Conservation (phyloP, 495 filamentous ascomycete species). For the Cudoniella acicularis region DNA sequence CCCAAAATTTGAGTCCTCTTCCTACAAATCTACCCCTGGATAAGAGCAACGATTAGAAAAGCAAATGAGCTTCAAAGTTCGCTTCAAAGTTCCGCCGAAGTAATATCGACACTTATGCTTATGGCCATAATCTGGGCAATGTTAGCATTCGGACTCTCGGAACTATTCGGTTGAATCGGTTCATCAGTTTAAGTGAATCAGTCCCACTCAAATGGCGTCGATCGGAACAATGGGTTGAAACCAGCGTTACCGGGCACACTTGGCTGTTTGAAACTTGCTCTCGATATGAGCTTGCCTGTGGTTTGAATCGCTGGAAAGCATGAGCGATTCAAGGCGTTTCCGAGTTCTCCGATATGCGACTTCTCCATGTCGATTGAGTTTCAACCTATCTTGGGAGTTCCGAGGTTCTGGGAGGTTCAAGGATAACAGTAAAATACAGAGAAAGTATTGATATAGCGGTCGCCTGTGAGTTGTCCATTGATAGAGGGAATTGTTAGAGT, state of each 20-base stretch:
- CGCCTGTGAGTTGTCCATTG: too few relatives aligned
- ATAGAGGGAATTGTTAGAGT: too few relatives aligned
- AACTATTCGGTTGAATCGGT: too few relatives aligned
- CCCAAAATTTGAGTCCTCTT: neutral
- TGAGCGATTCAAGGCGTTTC: neutral
- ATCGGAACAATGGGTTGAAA: neutral
- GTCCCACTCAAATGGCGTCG: too few relatives aligned
- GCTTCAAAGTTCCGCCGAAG: neutral
- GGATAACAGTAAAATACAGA: too few relatives aligned
- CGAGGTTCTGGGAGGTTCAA: too few relatives aligned
- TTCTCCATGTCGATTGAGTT: too few relatives aligned
- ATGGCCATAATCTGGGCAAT: neutral
- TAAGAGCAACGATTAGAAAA: neutral
- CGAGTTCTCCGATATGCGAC: too few relatives aligned
- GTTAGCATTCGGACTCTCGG: too few relatives aligned
- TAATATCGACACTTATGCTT: neutral
- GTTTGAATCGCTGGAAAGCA: neutral
- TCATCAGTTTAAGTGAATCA: too few relatives aligned
- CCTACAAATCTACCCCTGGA: neutral
- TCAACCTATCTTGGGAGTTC: too few relatives aligned
- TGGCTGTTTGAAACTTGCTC: neutral
- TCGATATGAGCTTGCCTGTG: neutral
- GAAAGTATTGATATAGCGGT: too few relatives aligned
- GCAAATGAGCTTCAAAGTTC: neutral
- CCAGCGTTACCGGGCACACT: neutral